Evolutionary conservation across 257 asterid species (phyloP).

Genomic region (Thymus mandschuricus): DNA sequence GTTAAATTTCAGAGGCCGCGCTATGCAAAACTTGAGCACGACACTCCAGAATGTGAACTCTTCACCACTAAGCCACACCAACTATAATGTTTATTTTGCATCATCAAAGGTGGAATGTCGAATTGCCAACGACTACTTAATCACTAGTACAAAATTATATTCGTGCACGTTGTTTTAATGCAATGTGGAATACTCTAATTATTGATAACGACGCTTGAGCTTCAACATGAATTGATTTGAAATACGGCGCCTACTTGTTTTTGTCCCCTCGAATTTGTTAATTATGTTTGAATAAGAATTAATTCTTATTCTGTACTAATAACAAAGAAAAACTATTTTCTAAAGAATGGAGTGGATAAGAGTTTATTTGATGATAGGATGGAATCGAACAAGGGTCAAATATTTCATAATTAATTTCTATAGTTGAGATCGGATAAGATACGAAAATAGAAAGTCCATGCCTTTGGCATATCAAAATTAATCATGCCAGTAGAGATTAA

Average conservation of each 20-base stretch:
- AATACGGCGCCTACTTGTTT: slow-evolving; percentile 4
- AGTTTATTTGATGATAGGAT: too few relatives aligned
- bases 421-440: not conserved
- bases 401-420: too few relatives aligned
- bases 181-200: not conserved
- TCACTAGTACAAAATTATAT: not conserved
- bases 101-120: too few relatives aligned
- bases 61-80: too few relatives aligned
- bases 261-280: not conserved
- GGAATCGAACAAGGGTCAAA: too few relatives aligned
- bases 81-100: too few relatives aligned
- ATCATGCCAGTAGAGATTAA: not conserved
- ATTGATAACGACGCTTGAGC: slow-evolving; percentile 2
- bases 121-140: too few relatives aligned
- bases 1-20: too few relatives aligned
- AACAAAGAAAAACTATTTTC: not conserved
- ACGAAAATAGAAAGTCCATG: not conserved
- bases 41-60: too few relatives aligned
- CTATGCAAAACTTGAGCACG: too few relatives aligned
- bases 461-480: not conserved
- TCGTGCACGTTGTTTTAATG: slow-evolving; percentile 30
- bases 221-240: not conserved
- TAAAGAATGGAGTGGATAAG: not conserved
- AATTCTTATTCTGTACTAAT: not conserved
- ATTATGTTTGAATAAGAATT: not conserved